Evolutionary conservation across 2,329 filamentous ascomycete species (phyloP).

Genomic region (Phialophora expanda): DNA sequence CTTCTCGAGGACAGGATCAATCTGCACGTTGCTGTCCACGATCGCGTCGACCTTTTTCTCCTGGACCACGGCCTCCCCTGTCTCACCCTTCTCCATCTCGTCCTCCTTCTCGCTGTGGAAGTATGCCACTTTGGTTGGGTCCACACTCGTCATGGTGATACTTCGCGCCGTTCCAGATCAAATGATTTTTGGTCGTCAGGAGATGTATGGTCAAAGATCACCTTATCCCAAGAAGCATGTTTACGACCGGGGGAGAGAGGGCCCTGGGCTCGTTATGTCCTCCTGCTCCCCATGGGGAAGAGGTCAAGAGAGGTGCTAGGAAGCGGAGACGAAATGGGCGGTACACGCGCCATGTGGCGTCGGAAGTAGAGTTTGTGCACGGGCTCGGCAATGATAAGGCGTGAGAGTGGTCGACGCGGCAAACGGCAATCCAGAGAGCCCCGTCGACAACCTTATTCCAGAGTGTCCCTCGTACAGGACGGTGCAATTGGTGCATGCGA

Average conservation of each 20-base stretch:
- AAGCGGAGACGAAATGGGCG: background rate
- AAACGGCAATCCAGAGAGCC: background rate
- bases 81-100: background rate
- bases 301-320: background rate
- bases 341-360: background rate
- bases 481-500: background rate
- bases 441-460: slow-evolving; percentile 1
- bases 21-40: background rate
- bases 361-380: background rate
- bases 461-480: background rate
- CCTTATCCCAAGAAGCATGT: background rate
- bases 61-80: background rate
- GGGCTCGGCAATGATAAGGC: background rate
- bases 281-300: background rate
- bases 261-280: background rate
- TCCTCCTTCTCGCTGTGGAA: background rate
- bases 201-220: background rate
- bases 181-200: background rate
- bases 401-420: background rate
- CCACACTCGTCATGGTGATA: background rate
- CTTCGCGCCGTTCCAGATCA: background rate
- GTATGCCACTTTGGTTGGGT: background rate
- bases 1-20: slow-evolving; percentile 1
- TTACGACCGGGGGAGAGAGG: background rate
- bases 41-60: background rate